These are phyloP conservation scores for Diaporthe citrichinensis DNA, from an alignment of 2,329 filamentous ascomycete species.

Conservation along the genomic window DNA sequence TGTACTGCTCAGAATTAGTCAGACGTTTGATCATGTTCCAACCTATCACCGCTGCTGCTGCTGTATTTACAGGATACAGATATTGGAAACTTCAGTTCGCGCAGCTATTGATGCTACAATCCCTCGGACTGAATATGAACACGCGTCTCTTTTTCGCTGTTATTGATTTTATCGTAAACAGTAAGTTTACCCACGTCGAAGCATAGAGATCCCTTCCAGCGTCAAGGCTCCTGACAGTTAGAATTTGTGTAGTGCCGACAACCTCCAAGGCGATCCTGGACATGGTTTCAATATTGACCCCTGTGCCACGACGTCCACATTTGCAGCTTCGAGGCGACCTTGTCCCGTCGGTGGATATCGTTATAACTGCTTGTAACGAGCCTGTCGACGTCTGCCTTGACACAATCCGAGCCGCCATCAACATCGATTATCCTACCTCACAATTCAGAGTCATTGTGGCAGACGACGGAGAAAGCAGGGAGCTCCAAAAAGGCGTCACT, in stretches of 20 bases:
- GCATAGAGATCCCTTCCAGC: background rate
- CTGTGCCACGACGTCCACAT: slow-evolving; percentile 54
- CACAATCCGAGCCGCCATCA: slow-evolving; percentile 68
- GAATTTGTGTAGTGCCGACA: background rate
- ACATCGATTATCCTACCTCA: slow-evolving; percentile 67
- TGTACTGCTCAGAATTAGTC: background rate
- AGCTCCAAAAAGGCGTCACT: slow-evolving; percentile 52
- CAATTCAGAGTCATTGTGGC: slow-evolving; percentile 68
- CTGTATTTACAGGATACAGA: background rate
- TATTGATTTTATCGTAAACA: background rate
- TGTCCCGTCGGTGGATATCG: slow-evolving; percentile 68
- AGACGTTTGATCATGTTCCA: background rate
- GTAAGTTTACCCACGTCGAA: background rate
- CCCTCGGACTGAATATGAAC: background rate
- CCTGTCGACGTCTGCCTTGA: slow-evolving; percentile 69
- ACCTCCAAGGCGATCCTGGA: slow-evolving; percentile 10
- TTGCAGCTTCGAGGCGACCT: slow-evolving; percentile 64
- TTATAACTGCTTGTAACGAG: slow-evolving; percentile 72
- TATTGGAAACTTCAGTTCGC: slow-evolving; percentile 14
- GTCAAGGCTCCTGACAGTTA: background rate
- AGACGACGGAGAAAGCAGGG: slow-evolving; percentile 65
- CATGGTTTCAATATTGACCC: slow-evolving; percentile 2
- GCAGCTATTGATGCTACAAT: background rate
- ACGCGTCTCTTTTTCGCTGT: background rate
- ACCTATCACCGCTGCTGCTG: background rate